A percentile compares a stretch with the other conserved stretches of the same genome.
These are phyloP conservation scores for Cystobasidium sp. DNA, from an alignment of 1,284 basidiomycete species.

Conservation along the genomic window DNA sequence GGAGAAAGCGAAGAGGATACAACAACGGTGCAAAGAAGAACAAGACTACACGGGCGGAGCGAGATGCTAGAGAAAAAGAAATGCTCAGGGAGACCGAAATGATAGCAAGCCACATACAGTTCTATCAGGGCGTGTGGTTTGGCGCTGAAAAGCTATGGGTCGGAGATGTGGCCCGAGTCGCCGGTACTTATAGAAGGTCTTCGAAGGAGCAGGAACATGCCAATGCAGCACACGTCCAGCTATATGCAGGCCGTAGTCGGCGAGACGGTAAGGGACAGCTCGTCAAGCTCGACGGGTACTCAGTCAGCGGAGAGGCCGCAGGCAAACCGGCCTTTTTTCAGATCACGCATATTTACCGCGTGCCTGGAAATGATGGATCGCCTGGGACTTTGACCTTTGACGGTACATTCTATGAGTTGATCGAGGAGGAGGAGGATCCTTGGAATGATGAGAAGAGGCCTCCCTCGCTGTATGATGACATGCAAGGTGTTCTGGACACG, in stretches of 20 bases:
- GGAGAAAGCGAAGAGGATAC: neutral
- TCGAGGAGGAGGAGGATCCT: neutral
- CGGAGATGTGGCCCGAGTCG: slow-evolving; percentile 30
- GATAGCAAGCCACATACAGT: slow-evolving; percentile 1
- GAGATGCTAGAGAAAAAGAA: slow-evolving; percentile 10
- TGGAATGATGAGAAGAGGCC: slow-evolving; percentile 14
- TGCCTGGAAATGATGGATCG: neutral
- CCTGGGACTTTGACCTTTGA: slow-evolving; percentile 11
- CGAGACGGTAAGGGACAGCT: neutral
- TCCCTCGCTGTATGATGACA: neutral
- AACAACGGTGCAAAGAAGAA: neutral
- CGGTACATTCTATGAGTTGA: slow-evolving; percentile 17
- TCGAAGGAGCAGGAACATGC: neutral
- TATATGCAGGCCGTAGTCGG: neutral
- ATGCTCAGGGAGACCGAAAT: slow-evolving; percentile 16
- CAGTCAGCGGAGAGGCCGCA: neutral
- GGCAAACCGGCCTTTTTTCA: slow-evolving; percentile 29
- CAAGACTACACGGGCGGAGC: neutral
- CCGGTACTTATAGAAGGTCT: neutral
- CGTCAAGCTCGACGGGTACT: slow-evolving; percentile 15
- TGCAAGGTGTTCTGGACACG: neutral
- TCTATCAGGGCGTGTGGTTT: slow-evolving; percentile 39
- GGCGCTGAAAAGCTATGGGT: slow-evolving; percentile 34
- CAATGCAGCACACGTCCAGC: slow-evolving; percentile 6
- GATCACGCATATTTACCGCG: slow-evolving; percentile 23